Base-by-base conservation (phyloP, 1,284 basidiomycete species). In the Puccinia hordei region DNA sequence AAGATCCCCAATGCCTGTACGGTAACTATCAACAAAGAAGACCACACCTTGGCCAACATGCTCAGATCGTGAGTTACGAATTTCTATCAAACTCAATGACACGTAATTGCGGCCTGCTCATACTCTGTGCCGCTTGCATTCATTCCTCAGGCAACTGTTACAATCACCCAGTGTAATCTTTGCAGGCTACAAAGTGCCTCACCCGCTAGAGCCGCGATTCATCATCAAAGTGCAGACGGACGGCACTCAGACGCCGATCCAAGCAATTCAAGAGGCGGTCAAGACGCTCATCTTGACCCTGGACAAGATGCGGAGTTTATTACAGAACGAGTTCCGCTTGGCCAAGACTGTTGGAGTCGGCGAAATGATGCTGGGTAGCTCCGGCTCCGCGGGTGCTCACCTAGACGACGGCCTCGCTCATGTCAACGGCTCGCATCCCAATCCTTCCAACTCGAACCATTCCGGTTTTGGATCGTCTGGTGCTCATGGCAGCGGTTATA, bases 1-100 rank as follows among this genome's bases (percentile, higher is more conserved):
- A 97, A 96, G 87, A 93, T 99, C 81, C 94, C 95, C 0, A 98
- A 98, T 85, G 95, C 96, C 0, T 95, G 95, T 19, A 97, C 95
- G 0, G 90, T 99, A 83, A 92, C 93, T 83, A 89, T 99, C 83
- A 90, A 94, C 83, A 98, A 98, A 87, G 95, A 98, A 86, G 97
- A 99, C 85, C 97, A 99, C 85, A 99, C 97, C 0, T 87, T 99
- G 12, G 96, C 91, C 8, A 97, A 97, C 87, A 93, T 99, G 92
- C 88, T 99, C 24, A 90, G 97, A 84, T 90, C 93, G 93, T 96
- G 85, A 85, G 93, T 90, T 10, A 38, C 27, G 30, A 10, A 44
- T 46, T 27, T 79, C 72, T 73, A 66, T 27, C 49, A 13, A 22
- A 13, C 49, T 22, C 49, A 51, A 51, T 22, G 49, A 12, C n/a